Base-by-base conservation (phyloP, 208 protist genomes). In the Trypanosoma cruzi region DNA sequence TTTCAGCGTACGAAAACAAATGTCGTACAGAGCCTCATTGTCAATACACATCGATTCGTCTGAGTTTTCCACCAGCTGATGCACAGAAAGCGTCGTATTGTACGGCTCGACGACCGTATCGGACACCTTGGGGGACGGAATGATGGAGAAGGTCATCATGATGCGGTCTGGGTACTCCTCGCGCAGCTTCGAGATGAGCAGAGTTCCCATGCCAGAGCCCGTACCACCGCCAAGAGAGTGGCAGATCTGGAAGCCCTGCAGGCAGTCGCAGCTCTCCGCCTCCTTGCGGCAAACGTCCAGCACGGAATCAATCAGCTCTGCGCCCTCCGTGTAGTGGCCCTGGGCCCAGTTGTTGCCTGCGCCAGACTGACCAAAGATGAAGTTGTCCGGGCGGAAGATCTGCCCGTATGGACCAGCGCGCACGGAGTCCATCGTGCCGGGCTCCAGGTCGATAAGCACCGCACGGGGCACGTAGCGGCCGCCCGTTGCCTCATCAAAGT, bases 151-250 rank as follows among this genome's bases (percentile, higher is more conserved):
- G 54, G 98, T 99, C 74, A 89, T 90, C 87, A 99, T 99, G 74
- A 99, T 99, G 69, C 98, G 94, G 85, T 99, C 98, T 64, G 93
- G 97, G 97, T 98, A 99, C 98, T 88, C 99, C 84, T 99, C 98
- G 59, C 93, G 90, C 48, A 99, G 97, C 86, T 99, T 99, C 29
- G 88, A 92, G 61, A 99, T 96, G 29, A 99, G 88, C 36, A 99
- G 90, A 13, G 98, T 99, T 69, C 98, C 98, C 83, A 99, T 96
- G 74, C 87, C 85, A 59, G 87, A 93, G 78, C 98, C 98, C 60
- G 98, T 99, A 73, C 98, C 98, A 85, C 98, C 98, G 68, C 98
- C 98, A 34, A 99, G 90, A 42, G 98, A 99, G 95, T 99, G 98
- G 44, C 85, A 88, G 34, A 99, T 75, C 82, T 99, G 98, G 93